These are phyloP conservation scores for Penicillium coffeae DNA, from an alignment of 495 filamentous ascomycete species.

Conservation along the genomic window DNA sequence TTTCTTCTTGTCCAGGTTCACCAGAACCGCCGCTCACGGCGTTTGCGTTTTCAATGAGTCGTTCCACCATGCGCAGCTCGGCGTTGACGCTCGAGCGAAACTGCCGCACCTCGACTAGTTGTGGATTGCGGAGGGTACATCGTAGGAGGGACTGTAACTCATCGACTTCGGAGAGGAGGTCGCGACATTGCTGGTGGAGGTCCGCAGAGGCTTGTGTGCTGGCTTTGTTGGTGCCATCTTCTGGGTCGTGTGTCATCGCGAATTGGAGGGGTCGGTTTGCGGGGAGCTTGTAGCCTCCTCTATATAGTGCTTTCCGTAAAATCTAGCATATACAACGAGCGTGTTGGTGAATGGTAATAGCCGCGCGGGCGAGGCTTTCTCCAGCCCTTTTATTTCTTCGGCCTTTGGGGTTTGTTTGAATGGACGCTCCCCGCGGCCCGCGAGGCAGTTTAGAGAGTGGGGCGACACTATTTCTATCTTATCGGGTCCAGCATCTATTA, in stretches of 20 bases:
- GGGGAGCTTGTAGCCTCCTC: neutral
- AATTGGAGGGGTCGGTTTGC: neutral
- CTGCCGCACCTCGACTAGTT: slow-evolving; percentile 49
- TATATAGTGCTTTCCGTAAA: neutral
- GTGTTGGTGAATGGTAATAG: neutral
- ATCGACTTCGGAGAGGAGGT: slow-evolving; percentile 46
- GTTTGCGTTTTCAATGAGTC: slow-evolving; percentile 31
- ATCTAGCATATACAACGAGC: neutral
- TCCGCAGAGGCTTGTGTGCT: slow-evolving; percentile 16
- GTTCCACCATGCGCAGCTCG: slow-evolving; percentile 49
- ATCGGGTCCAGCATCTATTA: too few species aligned
- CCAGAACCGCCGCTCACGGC: slow-evolving; percentile 3
- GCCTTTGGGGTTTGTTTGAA: too few species aligned
- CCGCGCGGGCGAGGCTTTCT: too few species aligned
- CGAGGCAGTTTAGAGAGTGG: too few species aligned
- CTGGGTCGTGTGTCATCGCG: slow-evolving; percentile 13
- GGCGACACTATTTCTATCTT: too few species aligned
- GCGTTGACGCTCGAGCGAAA: slow-evolving; percentile 46
- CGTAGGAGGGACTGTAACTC: slow-evolving; percentile 43
- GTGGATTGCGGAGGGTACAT: slow-evolving; percentile 42
- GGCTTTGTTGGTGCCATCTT: slow-evolving; percentile 7
- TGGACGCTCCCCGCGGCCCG: too few species aligned
- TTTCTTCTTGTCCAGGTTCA: slow-evolving; percentile 3
- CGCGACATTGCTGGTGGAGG: slow-evolving; percentile 39
- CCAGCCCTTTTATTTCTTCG: too few species aligned